Percentiles rank a stretch among this genome's conserved stretches.
Evolutionary conservation across 306 rosid genomes (phyloP).

Genomic region (Glycine soja): DNA sequence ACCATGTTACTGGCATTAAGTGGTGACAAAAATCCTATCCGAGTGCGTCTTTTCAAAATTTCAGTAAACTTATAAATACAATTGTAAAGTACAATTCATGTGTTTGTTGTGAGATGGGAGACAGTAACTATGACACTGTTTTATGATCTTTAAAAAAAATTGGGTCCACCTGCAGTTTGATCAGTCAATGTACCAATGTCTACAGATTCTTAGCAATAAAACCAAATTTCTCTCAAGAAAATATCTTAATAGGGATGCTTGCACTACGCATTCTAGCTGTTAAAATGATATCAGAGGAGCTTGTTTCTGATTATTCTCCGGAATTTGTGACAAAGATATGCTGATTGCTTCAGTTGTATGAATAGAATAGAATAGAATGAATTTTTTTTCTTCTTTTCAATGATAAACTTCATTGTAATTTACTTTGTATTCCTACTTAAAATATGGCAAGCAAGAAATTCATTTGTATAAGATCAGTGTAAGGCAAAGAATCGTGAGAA

Average conservation of each 20-base stretch:
- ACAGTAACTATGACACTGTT: not conserved
- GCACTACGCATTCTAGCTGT: not conserved
- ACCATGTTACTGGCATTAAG: conserved; percentile 16
- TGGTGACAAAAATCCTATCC: not conserved
- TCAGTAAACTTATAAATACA: not conserved
- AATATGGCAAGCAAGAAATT: not conserved
- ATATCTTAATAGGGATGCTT: not conserved
- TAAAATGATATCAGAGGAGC: not conserved
- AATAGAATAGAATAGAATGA: not conserved
- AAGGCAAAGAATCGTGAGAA: not conserved
- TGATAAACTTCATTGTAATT: not conserved
- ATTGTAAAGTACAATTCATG: not conserved
- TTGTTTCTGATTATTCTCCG: conserved; percentile 43
- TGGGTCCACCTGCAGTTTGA: not conserved
- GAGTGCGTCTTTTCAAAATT: not conserved
- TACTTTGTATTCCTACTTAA: not conserved
- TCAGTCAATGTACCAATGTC: not conserved
- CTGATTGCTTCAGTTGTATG: not conserved
- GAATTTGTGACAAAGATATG: not conserved
- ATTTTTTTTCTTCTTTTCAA: not conserved
- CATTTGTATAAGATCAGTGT: not conserved
- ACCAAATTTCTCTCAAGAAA: not conserved
- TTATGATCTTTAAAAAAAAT: not conserved
- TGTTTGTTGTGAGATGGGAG: not conserved
- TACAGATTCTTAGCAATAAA: not conserved